Evolutionary conservation across 1,284 basidiomycete species (phyloP).

Genomic region (Lentinus polychrous): DNA sequence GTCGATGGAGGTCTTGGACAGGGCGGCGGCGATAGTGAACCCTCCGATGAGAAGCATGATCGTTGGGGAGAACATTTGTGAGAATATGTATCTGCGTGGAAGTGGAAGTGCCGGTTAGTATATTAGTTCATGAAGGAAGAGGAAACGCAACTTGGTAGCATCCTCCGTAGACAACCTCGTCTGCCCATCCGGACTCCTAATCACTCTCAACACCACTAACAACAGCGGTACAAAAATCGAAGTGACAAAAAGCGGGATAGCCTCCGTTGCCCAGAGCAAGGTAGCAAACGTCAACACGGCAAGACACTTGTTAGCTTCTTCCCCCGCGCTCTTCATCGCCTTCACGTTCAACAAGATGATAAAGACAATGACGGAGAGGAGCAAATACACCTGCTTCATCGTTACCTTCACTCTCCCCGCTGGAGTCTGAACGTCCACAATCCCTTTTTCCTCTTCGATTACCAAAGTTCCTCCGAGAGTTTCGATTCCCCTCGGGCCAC

Average conservation of each 20-base stretch:
- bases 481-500: slow-evolving; percentile 25
- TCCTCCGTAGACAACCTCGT: slow-evolving; percentile 55
- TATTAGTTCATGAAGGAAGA: slow-evolving; percentile 3
- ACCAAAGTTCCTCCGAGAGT: slow-evolving; percentile 45
- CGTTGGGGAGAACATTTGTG: slow-evolving; percentile 83
- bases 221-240: slow-evolving; percentile 86
- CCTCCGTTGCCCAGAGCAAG: slow-evolving; percentile 95
- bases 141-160: slow-evolving; percentile 67
- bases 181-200: slow-evolving; percentile 57
- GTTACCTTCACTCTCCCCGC: slow-evolving; percentile 62
- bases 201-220: slow-evolving; percentile 83
- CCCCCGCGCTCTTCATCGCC: slow-evolving; percentile 44
- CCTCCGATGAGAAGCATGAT: slow-evolving; percentile 96
- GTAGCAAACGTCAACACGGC: slow-evolving; percentile 90
- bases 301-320: slow-evolving; percentile 86
- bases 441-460: slow-evolving; percentile 42
- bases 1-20: slow-evolving; percentile 98
- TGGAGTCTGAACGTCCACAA: slow-evolving; percentile 53
- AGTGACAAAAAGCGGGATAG: slow-evolving; percentile 95
- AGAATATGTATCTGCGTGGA: slow-evolving; percentile 63
- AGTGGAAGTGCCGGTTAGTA: not conserved
- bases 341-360: slow-evolving; percentile 52
- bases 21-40: slow-evolving; percentile 96
- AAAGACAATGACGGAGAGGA: slow-evolving; percentile 55
- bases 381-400: slow-evolving; percentile 52